phyloP scores from a whole-genome alignment of 1,284 basidiomycete genomes.

The Moesziomyces globuligerus region DNA sequence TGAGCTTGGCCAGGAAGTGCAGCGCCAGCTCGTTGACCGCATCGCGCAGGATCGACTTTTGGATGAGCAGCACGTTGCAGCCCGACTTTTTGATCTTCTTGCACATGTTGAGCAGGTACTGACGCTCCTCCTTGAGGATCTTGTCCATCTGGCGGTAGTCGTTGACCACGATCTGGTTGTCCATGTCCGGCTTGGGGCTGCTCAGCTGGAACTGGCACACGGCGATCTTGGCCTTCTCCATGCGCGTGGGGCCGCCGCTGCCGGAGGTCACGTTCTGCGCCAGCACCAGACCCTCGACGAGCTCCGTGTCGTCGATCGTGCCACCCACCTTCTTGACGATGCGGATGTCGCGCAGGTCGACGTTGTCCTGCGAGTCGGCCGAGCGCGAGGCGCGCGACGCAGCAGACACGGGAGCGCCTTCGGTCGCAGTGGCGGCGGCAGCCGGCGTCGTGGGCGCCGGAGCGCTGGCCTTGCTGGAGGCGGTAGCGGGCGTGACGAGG shows the following conservation, averaged over 20 bases:
- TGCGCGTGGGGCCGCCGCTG: conserved; percentile 90
- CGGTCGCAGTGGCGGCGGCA: conserved; percentile 82
- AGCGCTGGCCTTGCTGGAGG: conserved; percentile 18
- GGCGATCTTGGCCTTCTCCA: conserved; percentile 99
- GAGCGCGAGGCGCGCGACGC: conserved; percentile 19
- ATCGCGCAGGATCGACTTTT: conserved; percentile 98
- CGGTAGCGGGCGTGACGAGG: conserved; percentile 42
- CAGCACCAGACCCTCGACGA: conserved; percentile 94
- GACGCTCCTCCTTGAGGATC: conserved; percentile 97
- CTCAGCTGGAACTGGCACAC: conserved; percentile 98
- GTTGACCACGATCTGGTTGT: conserved; percentile 99
- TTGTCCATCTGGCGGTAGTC: conserved; percentile 99
- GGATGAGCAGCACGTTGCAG: conserved; percentile 97
- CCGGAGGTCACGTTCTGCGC: conserved; percentile 92
- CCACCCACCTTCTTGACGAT: conserved; percentile 99
- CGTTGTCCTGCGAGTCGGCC: conserved; percentile 67
- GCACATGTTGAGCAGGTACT: conserved; percentile 97
- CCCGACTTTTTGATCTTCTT: conserved; percentile 99
- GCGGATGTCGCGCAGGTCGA: conserved; percentile 94
- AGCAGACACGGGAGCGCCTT: conserved; percentile 1
- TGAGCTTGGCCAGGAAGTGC: conserved; percentile 96
- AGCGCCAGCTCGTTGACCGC: conserved; percentile 98
- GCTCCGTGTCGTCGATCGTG: conserved; percentile 98
- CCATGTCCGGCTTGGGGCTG: conserved; percentile 99
- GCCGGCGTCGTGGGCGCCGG: conserved; percentile 73